Conservation (phyloP, 2,329 filamentous ascomycete species). For the Botrytis hyacinthi region DNA sequence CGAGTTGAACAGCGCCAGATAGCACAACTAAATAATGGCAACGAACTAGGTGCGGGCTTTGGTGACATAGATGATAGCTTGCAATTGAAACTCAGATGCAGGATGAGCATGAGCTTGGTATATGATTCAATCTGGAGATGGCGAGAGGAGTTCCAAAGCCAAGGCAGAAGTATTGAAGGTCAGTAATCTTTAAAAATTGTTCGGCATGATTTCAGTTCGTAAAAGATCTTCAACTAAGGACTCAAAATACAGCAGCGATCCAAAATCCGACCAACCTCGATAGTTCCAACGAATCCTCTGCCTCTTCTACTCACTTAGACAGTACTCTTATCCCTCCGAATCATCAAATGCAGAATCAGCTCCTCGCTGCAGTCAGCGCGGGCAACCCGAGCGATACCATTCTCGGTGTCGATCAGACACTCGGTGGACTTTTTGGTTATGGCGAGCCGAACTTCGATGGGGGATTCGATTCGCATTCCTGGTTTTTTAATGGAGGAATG, state of each 20-base stretch:
- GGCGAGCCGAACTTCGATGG: constrained; percentile 72
- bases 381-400: constrained; percentile 33
- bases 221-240: constrained; percentile 24
- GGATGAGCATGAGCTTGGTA: constrained; percentile 81
- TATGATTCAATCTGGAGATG: constrained; percentile 85
- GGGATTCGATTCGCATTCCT: constrained; percentile 52
- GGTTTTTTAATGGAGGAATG: constrained; percentile 80
- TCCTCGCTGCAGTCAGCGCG: constrained; percentile 28
- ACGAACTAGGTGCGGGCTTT: constrained; percentile 41
- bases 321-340: constrained; percentile 52
- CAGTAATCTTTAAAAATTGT: constrained; percentile 40
- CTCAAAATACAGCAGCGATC: constrained; percentile 56
- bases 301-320: constrained; percentile 64
- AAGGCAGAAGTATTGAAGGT: constrained; percentile 70
- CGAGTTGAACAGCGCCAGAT: constrained; percentile 41
- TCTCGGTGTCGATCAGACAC: constrained; percentile 28
- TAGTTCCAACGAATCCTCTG: constrained; percentile 70
- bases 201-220: not conserved
- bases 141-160: constrained; percentile 74
- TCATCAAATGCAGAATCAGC: constrained; percentile 33
- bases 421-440: constrained; percentile 48
- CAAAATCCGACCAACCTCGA: constrained; percentile 87
- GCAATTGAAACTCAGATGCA: constrained; percentile 77
- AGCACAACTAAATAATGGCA: constrained; percentile 41
- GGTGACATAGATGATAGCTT: constrained; percentile 62